Conservation (phyloP, 2,329 filamentous ascomycete species). For the Ceratocystis papillata region DNA sequence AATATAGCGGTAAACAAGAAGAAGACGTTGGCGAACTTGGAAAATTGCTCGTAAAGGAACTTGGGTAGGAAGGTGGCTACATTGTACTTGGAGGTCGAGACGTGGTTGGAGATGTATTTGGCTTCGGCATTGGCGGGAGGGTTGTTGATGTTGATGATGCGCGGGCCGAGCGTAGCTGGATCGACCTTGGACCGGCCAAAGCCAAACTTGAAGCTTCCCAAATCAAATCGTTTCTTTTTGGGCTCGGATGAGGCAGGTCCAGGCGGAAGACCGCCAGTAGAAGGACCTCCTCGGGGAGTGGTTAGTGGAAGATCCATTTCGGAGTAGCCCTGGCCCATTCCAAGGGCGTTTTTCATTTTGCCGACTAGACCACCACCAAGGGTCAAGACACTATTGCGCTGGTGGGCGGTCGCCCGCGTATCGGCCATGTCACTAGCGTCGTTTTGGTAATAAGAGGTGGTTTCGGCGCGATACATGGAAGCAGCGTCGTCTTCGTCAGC, state of each 20-base stretch:
- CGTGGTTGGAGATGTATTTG: constrained; percentile 92
- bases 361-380: constrained; percentile 81
- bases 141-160: constrained; percentile 93
- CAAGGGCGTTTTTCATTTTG: constrained; percentile 77
- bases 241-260: constrained; percentile 35
- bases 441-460: constrained; percentile 72
- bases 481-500: constrained; percentile 72
- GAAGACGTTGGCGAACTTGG: constrained; percentile 97
- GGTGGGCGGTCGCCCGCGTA: constrained; percentile 47
- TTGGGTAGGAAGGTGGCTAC: constrained; percentile 85
- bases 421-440: constrained; percentile 36
- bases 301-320: constrained; percentile 97
- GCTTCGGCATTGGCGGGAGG: constrained; percentile 78
- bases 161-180: constrained; percentile 79
- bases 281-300: constrained; percentile 44
- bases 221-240: constrained; percentile 50
- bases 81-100: constrained; percentile 98
- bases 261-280: constrained; percentile 18
- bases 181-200: constrained; percentile 77
- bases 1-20: constrained; percentile 94
- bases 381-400: constrained; percentile 79
- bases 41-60: constrained; percentile 96
- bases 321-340: constrained; percentile 79
- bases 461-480: constrained; percentile 53
- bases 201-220: constrained; percentile 81